Evolutionary conservation across 1,139 yeast species (phyloP).

Genomic region (Pneumocystis murina): DNA sequence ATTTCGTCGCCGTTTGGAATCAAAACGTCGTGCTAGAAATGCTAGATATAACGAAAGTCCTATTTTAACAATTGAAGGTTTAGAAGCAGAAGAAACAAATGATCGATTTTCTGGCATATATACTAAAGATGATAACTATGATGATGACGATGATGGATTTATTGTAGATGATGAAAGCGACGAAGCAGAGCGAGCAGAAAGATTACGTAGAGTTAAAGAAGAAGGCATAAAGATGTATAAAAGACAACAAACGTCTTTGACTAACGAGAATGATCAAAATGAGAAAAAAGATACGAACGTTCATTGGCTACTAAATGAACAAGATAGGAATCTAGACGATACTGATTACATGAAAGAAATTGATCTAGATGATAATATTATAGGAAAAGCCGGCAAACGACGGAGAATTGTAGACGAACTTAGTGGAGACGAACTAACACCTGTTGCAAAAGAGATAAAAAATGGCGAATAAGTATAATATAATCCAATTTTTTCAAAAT

Average conservation of each 20-base stretch:
- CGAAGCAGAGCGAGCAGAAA: slow-evolving; percentile 38
- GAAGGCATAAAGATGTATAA: slow-evolving; percentile 40
- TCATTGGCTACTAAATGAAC: slow-evolving; percentile 16
- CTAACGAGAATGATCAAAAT: slow-evolving; percentile 13
- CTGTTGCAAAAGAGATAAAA: no score
- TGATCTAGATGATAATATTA: not conserved
- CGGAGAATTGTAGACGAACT: not conserved
- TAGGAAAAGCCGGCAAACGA: not conserved
- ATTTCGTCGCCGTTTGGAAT: slow-evolving; percentile 33
- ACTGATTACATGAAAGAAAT: slow-evolving; percentile 11
- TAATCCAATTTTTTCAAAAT: no score
- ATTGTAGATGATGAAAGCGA: slow-evolving; percentile 18
- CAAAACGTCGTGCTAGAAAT: slow-evolving; percentile 54
- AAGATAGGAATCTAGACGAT: slow-evolving; percentile 19
- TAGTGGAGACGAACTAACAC: no score
- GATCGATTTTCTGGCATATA: slow-evolving; percentile 29
- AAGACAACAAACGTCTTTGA: slow-evolving; percentile 13
- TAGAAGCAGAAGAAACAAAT: slow-evolving; percentile 25
- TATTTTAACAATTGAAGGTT: slow-evolving; percentile 16
- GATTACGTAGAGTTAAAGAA: slow-evolving; percentile 42
- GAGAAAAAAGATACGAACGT: slow-evolving; percentile 21
- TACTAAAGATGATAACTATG: slow-evolving; percentile 22
- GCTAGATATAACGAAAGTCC: slow-evolving; percentile 37
- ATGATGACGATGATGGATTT: slow-evolving; percentile 41
- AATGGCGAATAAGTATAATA: no score